Evolutionary conservation across 495 filamentous ascomycete species (phyloP).

Genomic region (Entonaema liquescens): DNA sequence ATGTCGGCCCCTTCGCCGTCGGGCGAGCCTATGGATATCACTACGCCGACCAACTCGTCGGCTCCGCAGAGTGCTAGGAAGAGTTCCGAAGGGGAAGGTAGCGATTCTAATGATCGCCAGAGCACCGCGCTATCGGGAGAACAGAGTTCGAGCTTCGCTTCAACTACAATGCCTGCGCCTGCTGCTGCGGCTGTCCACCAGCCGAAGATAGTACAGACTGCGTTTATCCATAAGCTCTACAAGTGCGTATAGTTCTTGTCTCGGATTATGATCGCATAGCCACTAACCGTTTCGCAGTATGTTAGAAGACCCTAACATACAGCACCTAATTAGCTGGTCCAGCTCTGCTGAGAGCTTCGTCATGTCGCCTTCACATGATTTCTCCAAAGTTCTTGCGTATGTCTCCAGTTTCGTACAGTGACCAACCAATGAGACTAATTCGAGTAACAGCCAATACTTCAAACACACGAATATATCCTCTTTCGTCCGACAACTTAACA

Average conservation of each 20-base stretch:
- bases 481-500: conserved; percentile 96
- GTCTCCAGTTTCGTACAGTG: conserved; percentile 45
- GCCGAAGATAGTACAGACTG: conserved; percentile 97
- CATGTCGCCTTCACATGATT: conserved; percentile 96
- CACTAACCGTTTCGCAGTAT: conserved; percentile 72
- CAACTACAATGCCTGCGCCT: conserved; percentile 54
- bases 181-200: conserved; percentile 90
- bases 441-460: conserved; percentile 79
- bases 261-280: conserved; percentile 10
- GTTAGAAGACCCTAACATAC: conserved; percentile 92
- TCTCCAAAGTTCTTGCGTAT: conserved; percentile 97
- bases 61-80: conserved; percentile 54
- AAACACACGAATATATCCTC: conserved; percentile 99
- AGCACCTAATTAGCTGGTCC: conserved; percentile 96
- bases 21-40: conserved; percentile 62
- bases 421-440: conserved; percentile 26
- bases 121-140: conserved; percentile 44
- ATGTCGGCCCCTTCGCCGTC: conserved; percentile 58
- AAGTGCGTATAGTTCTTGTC: conserved; percentile 69
- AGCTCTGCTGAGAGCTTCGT: conserved; percentile 94
- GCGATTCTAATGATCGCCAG: conserved; percentile 48
- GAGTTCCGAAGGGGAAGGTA: conserved; percentile 56
- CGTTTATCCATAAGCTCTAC: conserved; percentile 99
- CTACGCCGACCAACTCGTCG: conserved; percentile 56
- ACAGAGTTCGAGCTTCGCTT: conserved; percentile 35